A percentile compares a stretch with the other conserved stretches of the same genome.
phyloP scores from a whole-genome alignment of 2,329 filamentous ascomycete genomes.

The Monosporascus ibericus region DNA sequence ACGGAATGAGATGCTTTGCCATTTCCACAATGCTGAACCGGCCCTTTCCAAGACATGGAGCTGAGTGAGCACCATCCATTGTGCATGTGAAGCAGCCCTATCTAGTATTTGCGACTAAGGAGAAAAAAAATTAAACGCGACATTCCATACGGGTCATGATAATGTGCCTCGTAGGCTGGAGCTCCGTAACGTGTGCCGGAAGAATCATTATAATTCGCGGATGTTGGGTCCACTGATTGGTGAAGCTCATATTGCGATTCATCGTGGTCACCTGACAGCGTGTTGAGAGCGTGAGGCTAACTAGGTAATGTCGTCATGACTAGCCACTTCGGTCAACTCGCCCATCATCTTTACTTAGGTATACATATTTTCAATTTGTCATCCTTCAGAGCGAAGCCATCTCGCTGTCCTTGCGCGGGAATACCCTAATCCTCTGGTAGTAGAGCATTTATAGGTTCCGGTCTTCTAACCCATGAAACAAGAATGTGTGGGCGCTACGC shows the following conservation, averaged over 20 bases:
- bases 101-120: not conserved
- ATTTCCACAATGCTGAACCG: constrained; percentile 12
- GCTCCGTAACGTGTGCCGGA: too few species aligned
- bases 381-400: too few species aligned
- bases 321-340: not conserved
- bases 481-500: constrained; percentile 65
- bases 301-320: not conserved
- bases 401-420: too few species aligned
- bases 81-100: not conserved
- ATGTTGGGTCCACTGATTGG: not conserved
- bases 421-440: too few species aligned
- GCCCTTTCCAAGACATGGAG: not conserved
- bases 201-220: too few species aligned
- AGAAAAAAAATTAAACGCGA: not conserved
- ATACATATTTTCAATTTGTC: too few species aligned
- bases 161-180: too few species aligned
- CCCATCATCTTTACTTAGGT: too few species aligned
- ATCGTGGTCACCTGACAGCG: constrained; percentile 1
- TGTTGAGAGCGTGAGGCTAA: not conserved
- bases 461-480: too few species aligned
- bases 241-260: not conserved
- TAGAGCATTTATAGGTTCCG: too few species aligned
- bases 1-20: constrained; percentile 27
- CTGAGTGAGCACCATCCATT: not conserved
- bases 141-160: too few species aligned